phyloP scores from a whole-genome alignment of 2,329 filamentous ascomycete genomes.

The Geosmithia putterillii region DNA sequence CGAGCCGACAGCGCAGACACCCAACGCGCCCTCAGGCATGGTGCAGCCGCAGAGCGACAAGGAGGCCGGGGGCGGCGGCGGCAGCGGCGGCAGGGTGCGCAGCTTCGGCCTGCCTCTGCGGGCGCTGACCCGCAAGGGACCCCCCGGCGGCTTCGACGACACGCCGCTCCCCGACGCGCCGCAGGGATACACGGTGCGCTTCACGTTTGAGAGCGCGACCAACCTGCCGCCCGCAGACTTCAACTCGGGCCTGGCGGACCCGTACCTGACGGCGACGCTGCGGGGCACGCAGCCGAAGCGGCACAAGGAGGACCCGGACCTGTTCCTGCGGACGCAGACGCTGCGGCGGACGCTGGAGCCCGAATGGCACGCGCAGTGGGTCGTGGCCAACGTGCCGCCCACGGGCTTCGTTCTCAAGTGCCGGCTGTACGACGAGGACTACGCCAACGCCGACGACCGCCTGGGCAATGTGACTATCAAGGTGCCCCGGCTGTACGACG shows the following conservation, averaged over 20 bases:
- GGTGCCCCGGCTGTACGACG: constrained; percentile 44
- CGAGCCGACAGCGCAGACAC: too few relatives aligned
- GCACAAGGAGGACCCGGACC: constrained; percentile 74
- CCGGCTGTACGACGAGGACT: constrained; percentile 82
- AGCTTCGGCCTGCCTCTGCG: constrained; percentile 2
- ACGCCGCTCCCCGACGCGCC: constrained; percentile 66
- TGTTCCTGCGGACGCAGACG: constrained; percentile 66
- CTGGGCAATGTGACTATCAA: constrained; percentile 74
- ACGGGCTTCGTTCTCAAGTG: constrained; percentile 77
- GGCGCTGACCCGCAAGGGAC: constrained; percentile 19
- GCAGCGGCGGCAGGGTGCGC: not conserved
- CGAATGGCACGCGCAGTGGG: constrained; percentile 75
- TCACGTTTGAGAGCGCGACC: constrained; percentile 70
- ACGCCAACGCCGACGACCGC: constrained; percentile 72
- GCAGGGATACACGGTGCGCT: constrained; percentile 71
- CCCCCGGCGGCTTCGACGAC: constrained; percentile 66
- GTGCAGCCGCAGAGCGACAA: too few relatives aligned
- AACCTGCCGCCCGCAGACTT: constrained; percentile 80
- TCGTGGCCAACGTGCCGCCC: constrained; percentile 74
- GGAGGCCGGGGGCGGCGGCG: too few relatives aligned
- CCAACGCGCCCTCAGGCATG: too few relatives aligned
- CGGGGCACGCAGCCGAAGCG: constrained; percentile 56
- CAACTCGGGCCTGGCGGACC: constrained; percentile 66
- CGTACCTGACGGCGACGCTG: constrained; percentile 69
- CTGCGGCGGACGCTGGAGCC: constrained; percentile 61